A percentile compares a stretch with the other conserved stretches of the same genome.
Conservation (phyloP, 164 flowering plant species). For the Vitis rotundifolia region DNA sequence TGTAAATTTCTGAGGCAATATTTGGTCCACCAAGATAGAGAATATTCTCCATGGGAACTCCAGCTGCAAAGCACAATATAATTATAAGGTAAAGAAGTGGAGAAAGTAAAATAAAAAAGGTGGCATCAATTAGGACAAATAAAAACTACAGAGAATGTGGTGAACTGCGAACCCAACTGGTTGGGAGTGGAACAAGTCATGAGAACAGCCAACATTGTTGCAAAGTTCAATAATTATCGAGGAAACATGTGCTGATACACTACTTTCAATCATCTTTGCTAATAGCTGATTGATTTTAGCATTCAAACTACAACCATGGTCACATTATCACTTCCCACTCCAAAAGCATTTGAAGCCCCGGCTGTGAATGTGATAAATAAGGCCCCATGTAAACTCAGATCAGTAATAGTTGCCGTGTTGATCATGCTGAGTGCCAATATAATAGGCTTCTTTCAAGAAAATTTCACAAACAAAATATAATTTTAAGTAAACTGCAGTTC, state of each 20-base stretch:
- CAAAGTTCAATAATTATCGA: background rate
- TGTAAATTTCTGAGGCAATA: slow-evolving; percentile 90
- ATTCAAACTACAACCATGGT: background rate
- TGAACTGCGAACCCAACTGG: background rate
- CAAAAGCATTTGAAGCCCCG: background rate
- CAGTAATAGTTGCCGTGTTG: background rate
- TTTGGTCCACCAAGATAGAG: slow-evolving; percentile 96
- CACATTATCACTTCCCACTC: background rate
- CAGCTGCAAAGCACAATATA: slow-evolving; percentile 50
- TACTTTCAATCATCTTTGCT: background rate
- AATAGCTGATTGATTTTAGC: background rate
- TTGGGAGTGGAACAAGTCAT: background rate
- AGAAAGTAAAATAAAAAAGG: background rate
- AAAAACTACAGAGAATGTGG: background rate
- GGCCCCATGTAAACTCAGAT: background rate
- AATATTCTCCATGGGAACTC: slow-evolving; percentile 79
- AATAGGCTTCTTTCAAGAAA: background rate
- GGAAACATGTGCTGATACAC: background rate
- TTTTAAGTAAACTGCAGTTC: background rate
- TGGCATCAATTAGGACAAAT: background rate
- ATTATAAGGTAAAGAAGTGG: background rate
- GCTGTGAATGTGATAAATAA: background rate
- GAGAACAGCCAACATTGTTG: background rate
- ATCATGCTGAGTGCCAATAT: background rate
- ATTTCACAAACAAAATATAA: too few species aligned